phyloP scores from a whole-genome alignment of 306 rosid species.

The Mucuna pruriens region DNA sequence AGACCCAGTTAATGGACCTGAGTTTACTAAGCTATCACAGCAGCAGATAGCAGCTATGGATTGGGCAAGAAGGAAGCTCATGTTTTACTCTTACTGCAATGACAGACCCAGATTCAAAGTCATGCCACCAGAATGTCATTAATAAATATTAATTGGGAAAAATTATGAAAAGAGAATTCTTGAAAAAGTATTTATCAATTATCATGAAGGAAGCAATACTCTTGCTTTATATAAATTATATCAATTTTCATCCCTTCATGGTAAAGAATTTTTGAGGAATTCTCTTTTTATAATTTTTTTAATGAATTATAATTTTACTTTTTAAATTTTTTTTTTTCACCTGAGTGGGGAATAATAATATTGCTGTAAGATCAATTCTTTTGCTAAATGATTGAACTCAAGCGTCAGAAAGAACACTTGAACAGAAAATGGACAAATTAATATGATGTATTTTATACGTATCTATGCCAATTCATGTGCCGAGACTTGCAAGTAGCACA shows the following conservation, averaged over 20 bases:
- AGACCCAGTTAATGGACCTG: constrained; percentile 82
- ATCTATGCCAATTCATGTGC: not conserved
- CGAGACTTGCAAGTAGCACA: not conserved
- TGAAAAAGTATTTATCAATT: not conserved
- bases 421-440: not conserved
- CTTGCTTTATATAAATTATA: not conserved
- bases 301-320: not conserved
- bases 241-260: constrained; percentile 22
- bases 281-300: constrained; percentile 14
- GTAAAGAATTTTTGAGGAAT: constrained; percentile 21
- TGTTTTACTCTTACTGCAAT: constrained; percentile 94
- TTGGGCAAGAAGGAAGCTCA: constrained; percentile 95
- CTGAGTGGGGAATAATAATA: constrained; percentile 10
- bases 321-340: not conserved
- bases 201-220: constrained; percentile 30
- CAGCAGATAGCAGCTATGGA: constrained; percentile 75
- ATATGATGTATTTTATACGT: not conserved
- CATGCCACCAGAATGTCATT: constrained; percentile 86
- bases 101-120: constrained; percentile 73
- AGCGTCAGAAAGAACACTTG: not conserved
- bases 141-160: constrained; percentile 5
- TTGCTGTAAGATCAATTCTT: constrained; percentile 34
- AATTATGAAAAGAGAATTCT: constrained; percentile 1
- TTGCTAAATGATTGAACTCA: not conserved
- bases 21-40: constrained; percentile 67